These are phyloP conservation scores for Claviceps pusilla DNA, from an alignment of 2,329 filamentous ascomycete genomes.

Conservation along the genomic window DNA sequence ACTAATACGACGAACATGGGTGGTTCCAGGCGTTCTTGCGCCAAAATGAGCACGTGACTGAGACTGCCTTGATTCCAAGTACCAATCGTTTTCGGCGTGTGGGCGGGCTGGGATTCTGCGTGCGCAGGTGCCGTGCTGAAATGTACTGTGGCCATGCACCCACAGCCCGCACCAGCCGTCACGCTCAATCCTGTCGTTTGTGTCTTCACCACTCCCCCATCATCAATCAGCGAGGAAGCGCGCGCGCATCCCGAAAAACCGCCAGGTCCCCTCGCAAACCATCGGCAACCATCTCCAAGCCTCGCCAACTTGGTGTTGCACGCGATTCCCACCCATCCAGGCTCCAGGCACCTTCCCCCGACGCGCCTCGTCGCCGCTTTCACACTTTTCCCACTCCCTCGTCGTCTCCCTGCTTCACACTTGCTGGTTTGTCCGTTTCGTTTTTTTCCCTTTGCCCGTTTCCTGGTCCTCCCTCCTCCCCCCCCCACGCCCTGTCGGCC, in stretches of 20 bases:
- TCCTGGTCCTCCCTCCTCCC: slow-evolving; percentile 7
- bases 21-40: not conserved
- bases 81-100: slow-evolving; percentile 5
- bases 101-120: slow-evolving; percentile 12
- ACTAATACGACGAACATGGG: not conserved
- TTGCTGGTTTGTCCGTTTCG: slow-evolving; percentile 3
- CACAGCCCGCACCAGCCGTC: slow-evolving; percentile 30
- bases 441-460: slow-evolving; percentile 2
- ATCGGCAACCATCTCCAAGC: slow-evolving; percentile 43
- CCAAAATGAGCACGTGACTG: not conserved
- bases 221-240: slow-evolving; percentile 29
- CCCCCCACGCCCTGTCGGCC: slow-evolving; percentile 9
- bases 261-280: slow-evolving; percentile 42
- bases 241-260: slow-evolving; percentile 48
- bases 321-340: slow-evolving; percentile 36
- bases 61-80: slow-evolving; percentile 6
- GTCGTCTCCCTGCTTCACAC: slow-evolving; percentile 5
- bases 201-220: slow-evolving; percentile 38
- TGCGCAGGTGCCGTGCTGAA: slow-evolving; percentile 26
- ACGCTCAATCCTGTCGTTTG: slow-evolving; percentile 34
- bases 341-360: slow-evolving; percentile 25
- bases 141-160: slow-evolving; percentile 25
- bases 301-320: slow-evolving; percentile 36
- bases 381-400: slow-evolving; percentile 26
- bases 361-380: slow-evolving; percentile 26